Evolutionary conservation across 2,329 filamentous ascomycete genomes (phyloP).

Genomic region (Epichloe amarillans): DNA sequence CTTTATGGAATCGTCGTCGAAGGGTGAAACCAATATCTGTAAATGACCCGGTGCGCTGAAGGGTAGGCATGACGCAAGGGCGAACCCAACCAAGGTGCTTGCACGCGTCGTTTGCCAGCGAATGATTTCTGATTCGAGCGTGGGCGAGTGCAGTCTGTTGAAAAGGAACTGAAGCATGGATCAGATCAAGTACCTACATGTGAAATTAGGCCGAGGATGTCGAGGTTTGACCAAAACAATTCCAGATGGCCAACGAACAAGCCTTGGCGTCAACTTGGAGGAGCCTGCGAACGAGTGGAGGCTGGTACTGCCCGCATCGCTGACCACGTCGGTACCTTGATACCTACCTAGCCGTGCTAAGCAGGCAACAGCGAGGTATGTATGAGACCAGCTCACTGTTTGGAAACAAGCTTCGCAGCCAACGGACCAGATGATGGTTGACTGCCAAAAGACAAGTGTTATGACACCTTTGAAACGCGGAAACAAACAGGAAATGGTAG

Average conservation of each 20-base stretch:
- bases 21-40: slow-evolving; percentile 64
- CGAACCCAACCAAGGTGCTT: not conserved
- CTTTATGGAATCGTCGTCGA: slow-evolving; percentile 59
- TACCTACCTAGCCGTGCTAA: too few species aligned
- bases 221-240: not conserved
- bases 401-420: too few species aligned
- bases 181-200: not conserved
- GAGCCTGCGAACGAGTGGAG: too few species aligned
- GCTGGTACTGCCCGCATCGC: too few species aligned
- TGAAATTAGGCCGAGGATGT: not conserved
- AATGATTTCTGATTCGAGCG: not conserved
- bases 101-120: not conserved
- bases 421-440: too few species aligned
- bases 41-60: slow-evolving; percentile 34
- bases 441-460: too few species aligned
- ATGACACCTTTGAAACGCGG: too few species aligned
- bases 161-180: not conserved
- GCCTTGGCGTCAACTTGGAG: too few species aligned
- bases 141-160: not conserved
- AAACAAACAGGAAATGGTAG: too few species aligned
- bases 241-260: not conserved
- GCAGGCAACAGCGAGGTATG: too few species aligned
- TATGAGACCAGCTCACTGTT: too few species aligned
- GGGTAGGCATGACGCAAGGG: slow-evolving; percentile 22
- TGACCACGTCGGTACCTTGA: too few species aligned